A percentile compares a stretch with the other conserved stretches of the same genome.
These are phyloP conservation scores for Cryphonectria parasitica DNA, from an alignment of 2,329 filamentous ascomycete species.

Conservation along the genomic window DNA sequence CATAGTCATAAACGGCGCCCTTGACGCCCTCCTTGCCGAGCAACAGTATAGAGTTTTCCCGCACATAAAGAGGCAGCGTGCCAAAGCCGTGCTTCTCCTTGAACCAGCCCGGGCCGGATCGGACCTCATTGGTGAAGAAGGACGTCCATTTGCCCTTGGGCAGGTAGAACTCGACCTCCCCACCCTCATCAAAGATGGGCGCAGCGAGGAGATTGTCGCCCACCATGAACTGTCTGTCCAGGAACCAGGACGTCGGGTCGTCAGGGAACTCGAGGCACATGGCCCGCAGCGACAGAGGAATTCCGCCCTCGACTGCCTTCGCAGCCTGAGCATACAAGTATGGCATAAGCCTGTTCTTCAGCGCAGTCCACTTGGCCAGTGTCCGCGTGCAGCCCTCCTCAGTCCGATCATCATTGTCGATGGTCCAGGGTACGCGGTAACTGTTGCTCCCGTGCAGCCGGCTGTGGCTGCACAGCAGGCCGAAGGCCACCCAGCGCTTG, in stretches of 20 bases:
- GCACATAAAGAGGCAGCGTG: conserved; percentile 61
- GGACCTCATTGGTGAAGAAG: conserved; percentile 52
- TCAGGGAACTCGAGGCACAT: conserved; percentile 72
- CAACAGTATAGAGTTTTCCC: conserved; percentile 56
- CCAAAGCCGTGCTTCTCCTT: conserved; percentile 62
- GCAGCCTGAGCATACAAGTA: conserved; percentile 53
- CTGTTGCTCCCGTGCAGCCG: conserved; percentile 71
- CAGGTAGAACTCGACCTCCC: conserved; percentile 69
- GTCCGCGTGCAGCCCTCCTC: conserved; percentile 58
- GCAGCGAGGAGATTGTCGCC: conserved; percentile 66
- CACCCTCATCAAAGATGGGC: conserved; percentile 65
- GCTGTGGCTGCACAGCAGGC: conserved; percentile 70
- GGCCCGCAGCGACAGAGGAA: conserved; percentile 57
- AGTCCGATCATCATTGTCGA: conserved; percentile 65
- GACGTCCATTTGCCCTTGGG: conserved; percentile 53
- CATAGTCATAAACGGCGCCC: conserved; percentile 53
- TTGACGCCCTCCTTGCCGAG: conserved; percentile 46
- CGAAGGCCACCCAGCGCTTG: conserved; percentile 80
- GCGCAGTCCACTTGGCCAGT: conserved; percentile 51
- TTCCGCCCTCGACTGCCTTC: conserved; percentile 27
- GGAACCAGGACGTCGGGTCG: conserved; percentile 68
- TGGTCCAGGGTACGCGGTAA: conserved; percentile 76
- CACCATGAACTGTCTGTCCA: conserved; percentile 77
- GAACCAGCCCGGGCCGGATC: conserved; percentile 60
- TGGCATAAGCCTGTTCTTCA: conserved; percentile 58